Conservation (phyloP, 1,284 basidiomycete genomes). For the Tilletiaria anomala region DNA sequence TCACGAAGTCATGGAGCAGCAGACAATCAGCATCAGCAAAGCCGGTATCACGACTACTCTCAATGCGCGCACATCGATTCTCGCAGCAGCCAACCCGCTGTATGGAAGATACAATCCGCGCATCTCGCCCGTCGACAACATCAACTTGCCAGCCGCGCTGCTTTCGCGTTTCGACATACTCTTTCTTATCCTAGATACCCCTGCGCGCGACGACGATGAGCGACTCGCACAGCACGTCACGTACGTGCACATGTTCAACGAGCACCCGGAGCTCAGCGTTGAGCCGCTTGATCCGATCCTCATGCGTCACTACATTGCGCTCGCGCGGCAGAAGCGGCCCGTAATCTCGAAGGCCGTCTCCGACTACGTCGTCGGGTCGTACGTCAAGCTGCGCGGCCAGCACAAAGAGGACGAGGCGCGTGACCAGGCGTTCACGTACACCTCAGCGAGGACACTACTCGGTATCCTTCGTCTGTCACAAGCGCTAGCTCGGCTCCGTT, state of each 20-base stretch:
- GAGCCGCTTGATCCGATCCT: conserved; percentile 65
- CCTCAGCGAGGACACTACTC: conserved; percentile 88
- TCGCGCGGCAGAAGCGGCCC: conserved; percentile 76
- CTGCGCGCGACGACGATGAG: conserved; percentile 84
- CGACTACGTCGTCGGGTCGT: conserved; percentile 84
- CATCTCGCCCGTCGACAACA: conserved; percentile 94
- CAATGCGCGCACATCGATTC: conserved; percentile 94
- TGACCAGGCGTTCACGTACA: conserved; percentile 80
- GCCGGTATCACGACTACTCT: conserved; percentile 97
- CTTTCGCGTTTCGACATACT: conserved; percentile 90
- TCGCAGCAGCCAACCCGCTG: conserved; percentile 93
- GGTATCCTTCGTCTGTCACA: conserved; percentile 88
- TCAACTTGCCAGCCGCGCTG: conserved; percentile 92
- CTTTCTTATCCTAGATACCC: conserved; percentile 94
- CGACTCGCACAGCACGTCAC: conserved; percentile 92
- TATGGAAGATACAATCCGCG: conserved; percentile 97
- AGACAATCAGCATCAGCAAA: conserved; percentile 98
- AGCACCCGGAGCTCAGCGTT: conserved; percentile 50
- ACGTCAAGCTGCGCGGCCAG: conserved; percentile 81
- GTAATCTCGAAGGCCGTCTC: conserved; percentile 73
- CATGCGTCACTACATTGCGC: conserved; percentile 92
- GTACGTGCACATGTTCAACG: conserved; percentile 90
- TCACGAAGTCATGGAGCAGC: conserved; percentile 99
- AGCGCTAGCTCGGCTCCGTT: conserved; percentile 79
- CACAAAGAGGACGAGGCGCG: conserved; percentile 80